These are phyloP conservation scores for Talaromyces proteolyticus DNA, from an alignment of 495 filamentous ascomycete genomes.

Conservation along the genomic window DNA sequence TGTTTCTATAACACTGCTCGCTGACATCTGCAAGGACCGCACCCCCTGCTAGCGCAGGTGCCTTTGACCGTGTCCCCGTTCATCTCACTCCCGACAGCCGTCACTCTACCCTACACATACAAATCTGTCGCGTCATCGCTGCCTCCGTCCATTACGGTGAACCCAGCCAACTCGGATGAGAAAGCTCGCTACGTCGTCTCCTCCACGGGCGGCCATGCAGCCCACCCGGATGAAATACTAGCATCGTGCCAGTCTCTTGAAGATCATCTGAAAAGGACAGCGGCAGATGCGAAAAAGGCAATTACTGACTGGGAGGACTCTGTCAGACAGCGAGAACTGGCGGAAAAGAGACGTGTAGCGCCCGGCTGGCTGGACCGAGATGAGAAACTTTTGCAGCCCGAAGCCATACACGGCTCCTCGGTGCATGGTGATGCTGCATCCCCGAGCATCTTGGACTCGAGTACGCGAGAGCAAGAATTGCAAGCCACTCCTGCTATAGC, in stretches of 20 bases:
- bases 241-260: constrained; percentile 71
- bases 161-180: constrained; percentile 18
- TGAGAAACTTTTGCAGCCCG: constrained; percentile 73
- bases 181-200: constrained; percentile 70
- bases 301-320: constrained; percentile 65
- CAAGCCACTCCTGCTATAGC: constrained; percentile 38
- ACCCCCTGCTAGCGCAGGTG: constrained; percentile 86
- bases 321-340: constrained; percentile 71
- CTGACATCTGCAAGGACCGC: constrained; percentile 52
- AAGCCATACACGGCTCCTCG: constrained; percentile 11
- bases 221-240: constrained; percentile 75
- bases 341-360: constrained; percentile 85
- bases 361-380: constrained; percentile 95
- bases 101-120: constrained; percentile 94
- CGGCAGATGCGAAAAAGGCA: constrained; percentile 55
- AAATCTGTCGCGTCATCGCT: constrained; percentile 79
- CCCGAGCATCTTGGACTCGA: constrained; percentile 40
- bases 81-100: constrained; percentile 81
- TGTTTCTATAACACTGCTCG: background rate
- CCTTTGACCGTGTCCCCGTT: constrained; percentile 92
- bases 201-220: constrained; percentile 62
- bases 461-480: constrained; percentile 31
- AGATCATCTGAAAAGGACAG: constrained; percentile 62
- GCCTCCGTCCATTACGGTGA: constrained; percentile 66
- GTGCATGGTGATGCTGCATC: background rate